A percentile compares a stretch with the other conserved stretches of the same genome.
Conservation (phyloP, 2,329 filamentous ascomycete genomes). For the Sporothrix humicola region DNA sequence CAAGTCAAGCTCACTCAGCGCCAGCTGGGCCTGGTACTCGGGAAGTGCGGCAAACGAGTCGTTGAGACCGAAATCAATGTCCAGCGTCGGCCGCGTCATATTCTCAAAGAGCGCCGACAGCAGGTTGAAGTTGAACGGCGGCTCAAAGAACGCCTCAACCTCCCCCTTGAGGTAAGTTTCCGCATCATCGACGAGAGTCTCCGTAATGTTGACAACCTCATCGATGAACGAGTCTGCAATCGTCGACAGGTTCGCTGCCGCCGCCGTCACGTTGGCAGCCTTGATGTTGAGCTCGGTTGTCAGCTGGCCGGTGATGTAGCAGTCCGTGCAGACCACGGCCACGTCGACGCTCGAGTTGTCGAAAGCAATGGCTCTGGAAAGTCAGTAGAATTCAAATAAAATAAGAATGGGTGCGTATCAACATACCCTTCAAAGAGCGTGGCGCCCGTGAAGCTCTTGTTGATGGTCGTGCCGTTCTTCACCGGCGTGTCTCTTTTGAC, state of each 20-base stretch:
- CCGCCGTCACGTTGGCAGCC: constrained; percentile 24
- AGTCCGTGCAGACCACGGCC: constrained; percentile 29
- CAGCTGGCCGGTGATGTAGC: constrained; percentile 32
- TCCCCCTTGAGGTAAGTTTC: no score
- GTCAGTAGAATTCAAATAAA: no score
- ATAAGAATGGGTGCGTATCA: no score
- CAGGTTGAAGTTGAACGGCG: background rate
- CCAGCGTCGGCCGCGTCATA: constrained; percentile 36
- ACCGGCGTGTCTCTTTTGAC: constrained; percentile 9
- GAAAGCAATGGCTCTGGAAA: no score
- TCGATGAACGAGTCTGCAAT: background rate
- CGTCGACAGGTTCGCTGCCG: background rate
- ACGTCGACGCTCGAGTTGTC: background rate
- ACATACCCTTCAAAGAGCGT: constrained; percentile 32
- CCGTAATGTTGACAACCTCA: constrained; percentile 31
- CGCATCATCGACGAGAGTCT: background rate
- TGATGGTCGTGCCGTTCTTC: constrained; percentile 32
- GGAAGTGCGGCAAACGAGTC: constrained; percentile 49
- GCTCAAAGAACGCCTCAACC: constrained; percentile 27
- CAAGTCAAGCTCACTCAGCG: constrained; percentile 58
- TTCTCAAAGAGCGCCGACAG: constrained; percentile 33
- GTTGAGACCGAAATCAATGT: constrained; percentile 53
- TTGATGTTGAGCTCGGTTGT: constrained; percentile 27
- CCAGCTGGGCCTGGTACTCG: constrained; percentile 51
- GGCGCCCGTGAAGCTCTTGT: constrained; percentile 33